Conservation (phyloP, 495 filamentous ascomycete genomes). For the Podospora fimiseda region DNA sequence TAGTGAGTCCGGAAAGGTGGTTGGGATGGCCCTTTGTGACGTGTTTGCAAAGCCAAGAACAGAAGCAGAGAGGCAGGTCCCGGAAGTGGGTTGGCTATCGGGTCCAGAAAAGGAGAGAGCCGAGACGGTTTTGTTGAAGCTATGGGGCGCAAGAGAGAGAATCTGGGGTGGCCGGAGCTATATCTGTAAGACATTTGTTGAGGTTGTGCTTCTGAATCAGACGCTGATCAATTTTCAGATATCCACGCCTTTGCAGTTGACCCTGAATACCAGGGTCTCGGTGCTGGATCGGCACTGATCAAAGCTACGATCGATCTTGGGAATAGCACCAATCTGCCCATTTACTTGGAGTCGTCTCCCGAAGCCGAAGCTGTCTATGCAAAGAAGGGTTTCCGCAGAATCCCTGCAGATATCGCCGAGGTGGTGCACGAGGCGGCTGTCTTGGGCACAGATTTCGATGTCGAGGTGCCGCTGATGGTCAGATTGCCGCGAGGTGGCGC, state of each 20-base stretch:
- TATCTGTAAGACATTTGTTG: constrained; percentile 27
- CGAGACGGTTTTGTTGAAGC: constrained; percentile 20
- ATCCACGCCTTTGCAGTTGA: constrained; percentile 26
- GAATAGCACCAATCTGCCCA: constrained; percentile 20
- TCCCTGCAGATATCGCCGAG: constrained; percentile 13
- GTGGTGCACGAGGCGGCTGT: constrained; percentile 17
- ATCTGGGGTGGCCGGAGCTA: constrained; percentile 22
- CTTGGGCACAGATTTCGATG: constrained; percentile 14
- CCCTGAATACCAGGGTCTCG: constrained; percentile 34
- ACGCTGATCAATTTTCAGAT: no score
- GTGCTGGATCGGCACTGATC: constrained; percentile 35
- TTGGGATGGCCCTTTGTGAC: constrained; percentile 33
- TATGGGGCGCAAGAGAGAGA: constrained; percentile 30
- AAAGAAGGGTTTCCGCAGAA: constrained; percentile 21
- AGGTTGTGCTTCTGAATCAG: no score
- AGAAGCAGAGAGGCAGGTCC: constrained; percentile 19
- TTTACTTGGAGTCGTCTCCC: constrained; percentile 27
- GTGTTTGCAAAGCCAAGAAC: constrained; percentile 17
- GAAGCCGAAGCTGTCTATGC: constrained; percentile 24
- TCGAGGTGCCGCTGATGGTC: constrained; percentile 25
- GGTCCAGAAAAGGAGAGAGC: constrained; percentile 25
- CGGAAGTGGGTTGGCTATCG: constrained; percentile 28
- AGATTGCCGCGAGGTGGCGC: constrained; percentile 12
- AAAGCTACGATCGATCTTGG: constrained; percentile 31
- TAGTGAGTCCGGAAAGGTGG: constrained; percentile 24